These are phyloP conservation scores for Tilletia horrida DNA, from an alignment of 1,284 basidiomycete species.

Conservation along the genomic window DNA sequence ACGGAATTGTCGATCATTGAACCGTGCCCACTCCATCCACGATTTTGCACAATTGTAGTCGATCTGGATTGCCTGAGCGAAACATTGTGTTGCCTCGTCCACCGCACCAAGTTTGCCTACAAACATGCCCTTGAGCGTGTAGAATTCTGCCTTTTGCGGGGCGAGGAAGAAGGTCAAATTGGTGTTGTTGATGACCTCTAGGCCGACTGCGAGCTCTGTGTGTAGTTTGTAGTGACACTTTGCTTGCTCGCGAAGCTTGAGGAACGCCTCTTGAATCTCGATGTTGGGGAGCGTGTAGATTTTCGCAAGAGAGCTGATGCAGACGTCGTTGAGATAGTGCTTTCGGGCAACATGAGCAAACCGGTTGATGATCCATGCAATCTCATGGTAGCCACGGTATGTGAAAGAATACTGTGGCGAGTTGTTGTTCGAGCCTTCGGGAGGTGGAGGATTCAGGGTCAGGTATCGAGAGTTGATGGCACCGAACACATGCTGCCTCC, in stretches of 20 bases:
- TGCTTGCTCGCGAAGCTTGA: slow-evolving; percentile 98
- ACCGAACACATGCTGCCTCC: slow-evolving; percentile 84
- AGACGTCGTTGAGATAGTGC: slow-evolving; percentile 92
- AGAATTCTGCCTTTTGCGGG: slow-evolving; percentile 95
- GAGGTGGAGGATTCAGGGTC: slow-evolving; percentile 63
- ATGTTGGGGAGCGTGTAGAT: slow-evolving; percentile 99
- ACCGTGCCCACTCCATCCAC: slow-evolving; percentile 98
- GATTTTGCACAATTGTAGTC: slow-evolving; percentile 93
- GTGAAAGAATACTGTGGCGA: slow-evolving; percentile 61
- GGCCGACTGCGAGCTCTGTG: slow-evolving; percentile 83
- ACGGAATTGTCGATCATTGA: slow-evolving; percentile 83
- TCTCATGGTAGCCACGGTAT: slow-evolving; percentile 98
- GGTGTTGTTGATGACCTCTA: slow-evolving; percentile 99
- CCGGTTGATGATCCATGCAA: slow-evolving; percentile 99
- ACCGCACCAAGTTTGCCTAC: slow-evolving; percentile 80
- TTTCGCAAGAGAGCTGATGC: slow-evolving; percentile 89
- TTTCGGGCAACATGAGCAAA: slow-evolving; percentile 99
- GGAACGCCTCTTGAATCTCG: slow-evolving; percentile 98
- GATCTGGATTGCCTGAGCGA: slow-evolving; percentile 72
- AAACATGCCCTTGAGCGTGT: slow-evolving; percentile 99
- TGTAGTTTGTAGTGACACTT: slow-evolving; percentile 96
- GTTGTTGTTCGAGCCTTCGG: slow-evolving; percentile 60
- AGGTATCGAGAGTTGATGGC: slow-evolving; percentile 98
- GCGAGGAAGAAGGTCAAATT: slow-evolving; percentile 97
- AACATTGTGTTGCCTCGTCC: slow-evolving; percentile 88